Base-by-base conservation (phyloP, 2,329 filamentous ascomycete genomes). In the Akanthomyces uredinophilus region DNA sequence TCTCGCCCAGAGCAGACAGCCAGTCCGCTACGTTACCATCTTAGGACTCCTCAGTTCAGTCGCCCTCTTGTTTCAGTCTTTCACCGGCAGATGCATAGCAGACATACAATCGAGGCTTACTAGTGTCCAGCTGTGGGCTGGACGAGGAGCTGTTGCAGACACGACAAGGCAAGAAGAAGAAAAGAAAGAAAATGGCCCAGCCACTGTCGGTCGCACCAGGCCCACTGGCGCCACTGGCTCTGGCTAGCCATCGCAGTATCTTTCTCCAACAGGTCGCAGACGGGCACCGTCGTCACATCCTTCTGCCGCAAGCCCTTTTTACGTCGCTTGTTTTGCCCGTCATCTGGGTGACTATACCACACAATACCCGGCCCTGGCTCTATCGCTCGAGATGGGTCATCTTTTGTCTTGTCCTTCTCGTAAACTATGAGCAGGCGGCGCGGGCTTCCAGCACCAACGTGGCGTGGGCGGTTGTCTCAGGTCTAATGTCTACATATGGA, bases 321-420 rank as follows among this genome's bases (percentile, higher is more conserved):
- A 79, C 78, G 4, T 68, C 77, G 32, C 74, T 81, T 50, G 53
- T 84, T 47, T 60, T 88, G 2, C 81, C 83, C 0, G 70, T 79
- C 1, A 65, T 84, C 4, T 88, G 85, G 70, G 77, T 88, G 16
- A 73, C 79, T 54, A 75, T 87, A 63, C 83, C 84, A 1, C 84
- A 87, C 67, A 74, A 71, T 37, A 72, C 74, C 2, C 74, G 78
- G 10, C 78, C 78, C 5, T 82, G 80, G 79, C 66, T 86, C 13
- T 83, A 83, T 66, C 73, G 68, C 10, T 75, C 78, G 37, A 68
- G 74, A 55, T 86, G 81, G 78, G 71, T 78, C 14, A 75, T 87
- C 22, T 71, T 83, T 60, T 76, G 73, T 8, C 68, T 75, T 10
- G 72, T 81, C 39, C 60, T 78, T 35, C 68, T 67, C 20, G 79